A percentile compares a stretch with the other conserved stretches of the same genome.
phyloP scores from a whole-genome alignment of 768 basidiomycete species.

The Tricholoma hemisulphureum region DNA sequence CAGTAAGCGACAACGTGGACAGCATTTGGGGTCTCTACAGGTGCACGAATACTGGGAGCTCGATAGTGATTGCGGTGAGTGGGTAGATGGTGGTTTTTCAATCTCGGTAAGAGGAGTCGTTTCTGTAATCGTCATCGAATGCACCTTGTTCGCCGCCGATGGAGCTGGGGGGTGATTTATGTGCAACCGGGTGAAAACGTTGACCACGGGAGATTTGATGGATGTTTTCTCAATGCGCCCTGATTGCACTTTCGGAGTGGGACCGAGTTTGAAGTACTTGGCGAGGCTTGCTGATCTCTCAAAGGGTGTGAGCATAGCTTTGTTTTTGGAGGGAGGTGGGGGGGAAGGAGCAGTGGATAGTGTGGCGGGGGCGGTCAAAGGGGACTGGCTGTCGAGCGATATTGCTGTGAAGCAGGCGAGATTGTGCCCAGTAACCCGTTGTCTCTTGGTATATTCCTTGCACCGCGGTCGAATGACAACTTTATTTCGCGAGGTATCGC shows the following conservation, averaged over 20 bases:
- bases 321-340: not conserved
- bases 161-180: not conserved
- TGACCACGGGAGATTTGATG: not conserved
- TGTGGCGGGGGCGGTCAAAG: not conserved
- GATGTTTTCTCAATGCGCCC: constrained; percentile 3
- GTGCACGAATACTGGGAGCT: not conserved
- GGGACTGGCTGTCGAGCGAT: not conserved
- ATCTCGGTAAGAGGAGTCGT: not conserved
- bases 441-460: constrained; percentile 4
- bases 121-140: not conserved
- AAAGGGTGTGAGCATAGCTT: not conserved
- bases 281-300: not conserved
- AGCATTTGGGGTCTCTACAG: constrained; percentile 3
- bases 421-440: constrained; percentile 3
- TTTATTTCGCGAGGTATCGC: constrained; percentile 8
- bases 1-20: constrained; percentile 6
- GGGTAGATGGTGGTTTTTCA: not conserved
- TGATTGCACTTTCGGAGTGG: not conserved
- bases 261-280: not conserved
- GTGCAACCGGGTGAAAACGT: not conserved
- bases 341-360: not conserved
- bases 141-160: no score
- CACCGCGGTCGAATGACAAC: constrained; percentile 12
- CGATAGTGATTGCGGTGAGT: not conserved
- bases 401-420: constrained; percentile 9